These are phyloP conservation scores for Pestalotiopsis sp. DNA, from an alignment of 2,329 filamentous ascomycete species.

Conservation along the genomic window DNA sequence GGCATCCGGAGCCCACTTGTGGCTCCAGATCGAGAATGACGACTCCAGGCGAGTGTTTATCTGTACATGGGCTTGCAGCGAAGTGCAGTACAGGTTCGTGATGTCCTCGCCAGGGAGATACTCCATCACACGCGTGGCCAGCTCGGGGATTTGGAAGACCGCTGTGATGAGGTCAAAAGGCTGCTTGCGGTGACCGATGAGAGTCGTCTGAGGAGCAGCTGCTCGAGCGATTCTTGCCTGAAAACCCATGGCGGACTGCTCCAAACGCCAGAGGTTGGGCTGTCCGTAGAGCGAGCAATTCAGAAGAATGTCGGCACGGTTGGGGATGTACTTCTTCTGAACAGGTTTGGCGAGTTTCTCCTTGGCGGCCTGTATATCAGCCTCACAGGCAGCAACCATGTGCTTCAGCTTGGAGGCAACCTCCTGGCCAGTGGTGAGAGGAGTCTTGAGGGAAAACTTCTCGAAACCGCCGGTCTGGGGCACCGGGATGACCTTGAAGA, in stretches of 20 bases:
- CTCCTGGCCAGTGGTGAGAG: not conserved
- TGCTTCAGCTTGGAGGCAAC: not conserved
- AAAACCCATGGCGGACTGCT: not conserved
- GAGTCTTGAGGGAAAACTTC: constrained; percentile 7
- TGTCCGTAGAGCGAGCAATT: too few relatives aligned
- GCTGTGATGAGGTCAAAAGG: constrained; percentile 1
- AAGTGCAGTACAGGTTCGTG: constrained; percentile 51
- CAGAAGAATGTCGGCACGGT: too few relatives aligned
- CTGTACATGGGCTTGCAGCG: constrained; percentile 51
- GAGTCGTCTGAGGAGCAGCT: not conserved
- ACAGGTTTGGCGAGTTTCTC: too few relatives aligned
- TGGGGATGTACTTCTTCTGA: too few relatives aligned
- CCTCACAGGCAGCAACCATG: not conserved
- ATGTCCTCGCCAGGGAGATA: constrained; percentile 48
- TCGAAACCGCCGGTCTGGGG: not conserved
- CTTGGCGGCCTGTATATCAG: too few relatives aligned
- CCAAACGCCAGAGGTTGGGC: too few relatives aligned
- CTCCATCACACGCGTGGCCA: constrained; percentile 40
- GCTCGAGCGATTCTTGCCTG: not conserved
- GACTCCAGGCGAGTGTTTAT: constrained; percentile 47
- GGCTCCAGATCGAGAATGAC: constrained; percentile 7
- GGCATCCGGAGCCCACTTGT: constrained; percentile 6
- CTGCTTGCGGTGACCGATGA: too few relatives aligned
- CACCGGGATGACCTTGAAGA: not conserved
- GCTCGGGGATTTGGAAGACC: constrained; percentile 22